Percentiles rank a stretch among this genome's conserved stretches.
These are phyloP conservation scores for Blastobotrys elegans DNA, from an alignment of 1,139 yeast genomes.

Conservation along the genomic window DNA sequence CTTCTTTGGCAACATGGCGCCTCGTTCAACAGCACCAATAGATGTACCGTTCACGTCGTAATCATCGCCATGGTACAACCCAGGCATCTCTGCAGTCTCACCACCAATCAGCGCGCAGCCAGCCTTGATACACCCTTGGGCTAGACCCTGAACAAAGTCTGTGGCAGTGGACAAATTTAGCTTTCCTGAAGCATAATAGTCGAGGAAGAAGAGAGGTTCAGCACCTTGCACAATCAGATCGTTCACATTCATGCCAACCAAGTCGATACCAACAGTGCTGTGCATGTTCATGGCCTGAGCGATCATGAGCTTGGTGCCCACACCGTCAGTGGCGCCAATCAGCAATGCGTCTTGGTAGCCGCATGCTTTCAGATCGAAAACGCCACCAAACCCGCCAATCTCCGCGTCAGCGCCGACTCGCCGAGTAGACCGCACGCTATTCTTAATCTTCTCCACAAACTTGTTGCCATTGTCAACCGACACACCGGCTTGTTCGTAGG, in stretches of 20 bases:
- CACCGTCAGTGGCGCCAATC: slow-evolving; percentile 99
- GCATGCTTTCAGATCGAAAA: slow-evolving; percentile 83
- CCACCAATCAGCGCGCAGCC: slow-evolving; percentile 99
- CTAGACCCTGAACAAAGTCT: slow-evolving; percentile 90
- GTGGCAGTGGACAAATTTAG: slow-evolving; percentile 81
- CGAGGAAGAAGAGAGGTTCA: slow-evolving; percentile 91
- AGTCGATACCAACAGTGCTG: slow-evolving; percentile 95
- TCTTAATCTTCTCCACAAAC: slow-evolving; percentile 85
- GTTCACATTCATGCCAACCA: slow-evolving; percentile 98
- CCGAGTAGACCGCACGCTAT: slow-evolving; percentile 87
- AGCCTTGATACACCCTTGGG: slow-evolving; percentile 90
- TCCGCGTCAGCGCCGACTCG: slow-evolving; percentile 97
- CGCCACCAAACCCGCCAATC: slow-evolving; percentile 98
- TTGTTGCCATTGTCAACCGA: slow-evolving; percentile 92
- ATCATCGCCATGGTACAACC: slow-evolving; percentile 92
- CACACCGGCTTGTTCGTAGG: slow-evolving; percentile 94
- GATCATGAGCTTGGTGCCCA: slow-evolving; percentile 92
- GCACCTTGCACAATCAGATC: slow-evolving; percentile 99
- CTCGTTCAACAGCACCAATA: slow-evolving; percentile 93
- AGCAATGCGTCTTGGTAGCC: slow-evolving; percentile 78
- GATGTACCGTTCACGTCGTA: slow-evolving; percentile 98
- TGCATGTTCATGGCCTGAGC: slow-evolving; percentile 89
- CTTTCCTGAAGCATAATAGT: slow-evolving; percentile 94
- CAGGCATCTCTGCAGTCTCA: slow-evolving; percentile 99
- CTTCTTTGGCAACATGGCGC: slow-evolving; percentile 66